phyloP scores from a whole-genome alignment of 2,329 filamentous ascomycete species.

The Curvularia hawaiiensis region DNA sequence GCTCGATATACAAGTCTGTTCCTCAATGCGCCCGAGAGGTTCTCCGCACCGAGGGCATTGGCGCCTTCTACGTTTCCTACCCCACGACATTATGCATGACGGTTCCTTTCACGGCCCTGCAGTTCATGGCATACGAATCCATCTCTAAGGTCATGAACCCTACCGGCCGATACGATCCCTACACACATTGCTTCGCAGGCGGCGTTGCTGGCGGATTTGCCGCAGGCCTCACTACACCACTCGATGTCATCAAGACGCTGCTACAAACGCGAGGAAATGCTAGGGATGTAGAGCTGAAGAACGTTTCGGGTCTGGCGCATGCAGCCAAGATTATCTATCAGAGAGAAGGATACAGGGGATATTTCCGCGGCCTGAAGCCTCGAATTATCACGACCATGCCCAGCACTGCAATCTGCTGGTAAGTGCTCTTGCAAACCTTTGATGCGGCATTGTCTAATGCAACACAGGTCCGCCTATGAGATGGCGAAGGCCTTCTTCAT shows the following conservation, averaged over 20 bases:
- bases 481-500: slow-evolving; percentile 73
- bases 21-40: slow-evolving; percentile 85
- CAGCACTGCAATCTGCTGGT: slow-evolving; percentile 99
- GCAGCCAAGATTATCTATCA: slow-evolving; percentile 82
- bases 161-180: slow-evolving; percentile 81
- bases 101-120: slow-evolving; percentile 93
- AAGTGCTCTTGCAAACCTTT: slow-evolving; percentile 33
- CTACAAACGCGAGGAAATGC: slow-evolving; percentile 90
- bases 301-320: slow-evolving; percentile 80
- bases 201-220: slow-evolving; percentile 92
- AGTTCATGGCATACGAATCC: slow-evolving; percentile 97
- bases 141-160: slow-evolving; percentile 94
- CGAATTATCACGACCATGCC: slow-evolving; percentile 96
- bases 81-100: slow-evolving; percentile 98
- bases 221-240: slow-evolving; percentile 89
- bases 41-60: slow-evolving; percentile 83
- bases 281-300: slow-evolving; percentile 77
- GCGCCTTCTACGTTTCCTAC: slow-evolving; percentile 97
- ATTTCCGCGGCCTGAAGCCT: slow-evolving; percentile 91
- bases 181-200: slow-evolving; percentile 92
- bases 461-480: slow-evolving; percentile 66
- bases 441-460: slow-evolving; percentile 14
- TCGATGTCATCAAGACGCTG: slow-evolving; percentile 98
- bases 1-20: slow-evolving; percentile 90
- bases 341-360: slow-evolving; percentile 83